phyloP scores from a whole-genome alignment of 352 stramenopile genomes.

The Paralagenidium karlingii region DNA sequence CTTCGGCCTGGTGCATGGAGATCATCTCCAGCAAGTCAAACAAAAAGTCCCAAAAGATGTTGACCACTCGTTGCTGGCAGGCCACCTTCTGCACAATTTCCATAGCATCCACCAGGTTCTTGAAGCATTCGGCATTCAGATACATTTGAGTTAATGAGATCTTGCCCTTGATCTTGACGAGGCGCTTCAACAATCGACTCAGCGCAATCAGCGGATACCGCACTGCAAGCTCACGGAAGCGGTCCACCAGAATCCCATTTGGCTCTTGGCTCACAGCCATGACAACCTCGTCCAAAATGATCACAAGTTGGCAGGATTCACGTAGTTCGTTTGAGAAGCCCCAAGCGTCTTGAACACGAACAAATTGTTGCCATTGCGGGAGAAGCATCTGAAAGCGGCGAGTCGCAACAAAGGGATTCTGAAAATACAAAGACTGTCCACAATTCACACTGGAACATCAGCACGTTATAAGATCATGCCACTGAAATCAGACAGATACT shows the following conservation, averaged over 20 bases:
- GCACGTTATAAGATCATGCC: neutral
- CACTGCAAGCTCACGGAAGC: conserved; percentile 39
- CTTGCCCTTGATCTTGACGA: too few relatives aligned
- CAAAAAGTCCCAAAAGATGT: conserved; percentile 30
- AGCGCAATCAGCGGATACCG: too few relatives aligned
- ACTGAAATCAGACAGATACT: conserved; percentile 1
- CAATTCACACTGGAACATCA: conserved; percentile 2
- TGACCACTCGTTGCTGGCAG: conserved; percentile 14
- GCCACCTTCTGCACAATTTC: conserved; percentile 37
- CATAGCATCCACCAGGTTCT: conserved; percentile 47
- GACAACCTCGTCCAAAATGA: conserved; percentile 34
- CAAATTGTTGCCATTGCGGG: too few relatives aligned
- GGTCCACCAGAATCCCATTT: conserved; percentile 33
- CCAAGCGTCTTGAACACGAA: too few relatives aligned
- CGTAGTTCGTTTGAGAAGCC: neutral
- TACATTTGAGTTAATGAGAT: conserved; percentile 62
- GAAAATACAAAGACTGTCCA: too few relatives aligned
- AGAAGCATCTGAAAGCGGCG: neutral
- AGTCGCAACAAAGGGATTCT: neutral
- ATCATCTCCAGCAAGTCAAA: conserved; percentile 63
- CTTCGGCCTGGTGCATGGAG: conserved; percentile 37
- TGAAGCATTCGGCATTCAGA: conserved; percentile 38
- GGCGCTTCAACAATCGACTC: too few relatives aligned
- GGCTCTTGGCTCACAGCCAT: conserved; percentile 24
- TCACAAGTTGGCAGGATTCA: conserved; percentile 11